Evolutionary conservation across 441 rosid genomes (phyloP).

Genomic region (Gossypium aridum): DNA sequence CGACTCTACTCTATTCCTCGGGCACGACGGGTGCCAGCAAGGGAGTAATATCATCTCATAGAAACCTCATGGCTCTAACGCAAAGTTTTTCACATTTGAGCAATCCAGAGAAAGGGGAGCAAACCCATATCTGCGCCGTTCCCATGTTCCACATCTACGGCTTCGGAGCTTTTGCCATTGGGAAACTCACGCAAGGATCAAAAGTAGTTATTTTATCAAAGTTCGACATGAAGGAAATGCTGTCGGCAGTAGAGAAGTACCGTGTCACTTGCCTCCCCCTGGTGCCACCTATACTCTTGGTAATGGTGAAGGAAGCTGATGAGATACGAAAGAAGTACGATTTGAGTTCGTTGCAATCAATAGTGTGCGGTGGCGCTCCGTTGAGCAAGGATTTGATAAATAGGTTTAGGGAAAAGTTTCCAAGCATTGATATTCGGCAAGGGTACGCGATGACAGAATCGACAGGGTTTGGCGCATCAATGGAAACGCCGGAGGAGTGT

Average conservation of each 20-base stretch:
- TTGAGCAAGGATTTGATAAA: conserved; percentile 21
- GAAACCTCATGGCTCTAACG: conserved; percentile 50
- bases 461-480: conserved; percentile 59
- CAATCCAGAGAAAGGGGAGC: conserved; percentile 20
- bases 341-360: not conserved
- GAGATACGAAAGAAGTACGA: conserved; percentile 30
- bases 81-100: conserved; percentile 24
- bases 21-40: conserved; percentile 68
- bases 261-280: conserved; percentile 44
- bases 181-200: conserved; percentile 41
- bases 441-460: conserved; percentile 90
- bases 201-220: conserved; percentile 49
- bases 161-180: conserved; percentile 46
- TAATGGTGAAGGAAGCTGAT: conserved; percentile 40
- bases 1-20: conserved; percentile 68
- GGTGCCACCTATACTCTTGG: conserved; percentile 57
- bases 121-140: conserved; percentile 41
- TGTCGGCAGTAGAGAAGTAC: conserved; percentile 37
- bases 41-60: conserved; percentile 56
- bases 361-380: conserved; percentile 3
- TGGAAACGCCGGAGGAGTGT: conserved; percentile 62
- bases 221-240: conserved; percentile 49
- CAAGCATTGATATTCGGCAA: conserved; percentile 47
- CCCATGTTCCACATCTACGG: conserved; percentile 76
- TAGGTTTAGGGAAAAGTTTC: conserved; percentile 58